These are phyloP conservation scores for Botrytis paeoniae DNA, from an alignment of 2,329 filamentous ascomycete genomes.

Conservation along the genomic window DNA sequence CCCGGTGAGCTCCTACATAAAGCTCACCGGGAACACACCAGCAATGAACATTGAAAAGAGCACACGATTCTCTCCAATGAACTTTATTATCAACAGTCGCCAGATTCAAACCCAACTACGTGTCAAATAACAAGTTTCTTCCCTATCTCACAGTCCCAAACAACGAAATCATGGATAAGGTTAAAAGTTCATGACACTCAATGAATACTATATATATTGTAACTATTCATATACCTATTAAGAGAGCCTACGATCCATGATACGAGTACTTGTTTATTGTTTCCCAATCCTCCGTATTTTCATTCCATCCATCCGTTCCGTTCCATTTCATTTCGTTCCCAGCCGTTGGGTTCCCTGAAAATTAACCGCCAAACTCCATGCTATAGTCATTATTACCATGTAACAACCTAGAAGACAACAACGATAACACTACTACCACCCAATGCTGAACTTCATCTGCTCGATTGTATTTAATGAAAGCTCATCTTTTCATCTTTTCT, in stretches of 20 bases:
- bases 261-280: neutral
- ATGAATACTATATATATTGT: neutral
- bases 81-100: neutral
- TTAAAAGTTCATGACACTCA: neutral
- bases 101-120: neutral
- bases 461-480: neutral
- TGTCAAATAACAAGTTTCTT: neutral
- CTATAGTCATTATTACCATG: neutral
- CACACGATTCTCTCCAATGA: neutral
- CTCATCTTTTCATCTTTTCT: neutral
- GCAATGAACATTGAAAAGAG: neutral
- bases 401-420: too few species aligned
- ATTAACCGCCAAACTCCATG: neutral
- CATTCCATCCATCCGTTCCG: neutral
- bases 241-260: neutral
- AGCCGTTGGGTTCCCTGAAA: too few species aligned
- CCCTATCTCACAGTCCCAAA: neutral
- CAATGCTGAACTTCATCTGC: neutral
- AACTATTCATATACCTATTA: neutral
- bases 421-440: too few species aligned
- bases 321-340: neutral
- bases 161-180: neutral
- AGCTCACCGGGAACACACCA: neutral
- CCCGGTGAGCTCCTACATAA: neutral
- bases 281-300: neutral